Conservation (phyloP, 2,329 filamentous ascomycete genomes). For the Teratosphaeria nubilosa region DNA sequence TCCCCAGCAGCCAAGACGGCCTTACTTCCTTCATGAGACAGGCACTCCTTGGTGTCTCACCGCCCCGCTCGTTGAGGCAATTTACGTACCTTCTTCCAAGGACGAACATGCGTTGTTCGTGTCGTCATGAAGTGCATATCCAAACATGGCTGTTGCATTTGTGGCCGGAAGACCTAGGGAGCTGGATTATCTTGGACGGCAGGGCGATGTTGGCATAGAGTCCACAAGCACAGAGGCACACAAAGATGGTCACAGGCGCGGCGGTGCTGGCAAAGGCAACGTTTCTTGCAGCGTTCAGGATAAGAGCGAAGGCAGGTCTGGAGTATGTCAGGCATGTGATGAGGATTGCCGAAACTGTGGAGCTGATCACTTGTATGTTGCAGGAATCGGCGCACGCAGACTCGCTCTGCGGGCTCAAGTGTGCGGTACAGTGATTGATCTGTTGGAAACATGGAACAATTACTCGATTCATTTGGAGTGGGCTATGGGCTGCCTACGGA, state of each 20-base stretch:
- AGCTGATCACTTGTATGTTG: background rate
- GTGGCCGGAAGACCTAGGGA: background rate
- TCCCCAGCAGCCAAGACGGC: too few relatives aligned
- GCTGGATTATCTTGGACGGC: background rate
- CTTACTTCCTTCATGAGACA: too few relatives aligned
- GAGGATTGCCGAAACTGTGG: background rate
- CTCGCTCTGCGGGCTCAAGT: background rate
- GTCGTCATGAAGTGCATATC: background rate
- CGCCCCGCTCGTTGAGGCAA: background rate
- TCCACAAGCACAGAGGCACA: background rate
- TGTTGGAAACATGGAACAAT: background rate
- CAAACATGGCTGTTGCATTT: background rate
- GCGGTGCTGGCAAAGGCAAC: background rate
- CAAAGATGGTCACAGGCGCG: background rate
- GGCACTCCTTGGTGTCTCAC: background rate
- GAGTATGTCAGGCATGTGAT: background rate
- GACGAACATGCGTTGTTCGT: background rate
- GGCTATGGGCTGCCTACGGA: background rate
- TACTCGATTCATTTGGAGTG: background rate
- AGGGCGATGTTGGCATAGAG: background rate
- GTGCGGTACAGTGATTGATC: background rate
- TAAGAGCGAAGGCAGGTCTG: background rate
- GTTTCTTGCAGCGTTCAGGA: background rate
- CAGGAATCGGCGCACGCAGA: background rate
- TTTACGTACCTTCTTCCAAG: background rate